Evolutionary conservation across 345 rosid species (phyloP).

Genomic region (Hibiscus tridactylites): DNA sequence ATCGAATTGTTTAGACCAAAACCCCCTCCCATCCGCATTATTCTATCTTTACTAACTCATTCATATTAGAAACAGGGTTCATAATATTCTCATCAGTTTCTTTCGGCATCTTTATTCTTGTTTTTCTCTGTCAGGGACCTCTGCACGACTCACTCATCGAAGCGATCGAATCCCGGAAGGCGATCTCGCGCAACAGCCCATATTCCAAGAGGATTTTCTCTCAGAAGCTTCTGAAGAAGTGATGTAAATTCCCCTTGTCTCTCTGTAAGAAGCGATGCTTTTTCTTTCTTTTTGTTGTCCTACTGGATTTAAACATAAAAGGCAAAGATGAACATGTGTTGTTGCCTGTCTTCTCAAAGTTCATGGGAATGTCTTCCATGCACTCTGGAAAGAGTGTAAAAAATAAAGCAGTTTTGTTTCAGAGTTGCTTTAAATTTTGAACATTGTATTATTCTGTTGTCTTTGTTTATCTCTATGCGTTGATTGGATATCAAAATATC

Average conservation of each 20-base stretch:
- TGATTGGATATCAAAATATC: not conserved
- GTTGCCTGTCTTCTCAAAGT: slow-evolving; percentile 1
- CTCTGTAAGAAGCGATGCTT: not conserved
- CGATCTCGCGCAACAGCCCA: not conserved
- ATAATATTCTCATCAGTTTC: not conserved
- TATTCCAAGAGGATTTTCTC: not conserved
- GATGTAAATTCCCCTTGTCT: slow-evolving; percentile 10
- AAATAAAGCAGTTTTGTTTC: slow-evolving; percentile 5
- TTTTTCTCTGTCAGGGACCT: not conserved
- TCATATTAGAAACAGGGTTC: not conserved
- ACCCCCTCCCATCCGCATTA: not conserved
- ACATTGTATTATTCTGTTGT: slow-evolving; percentile 9
- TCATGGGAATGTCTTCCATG: not conserved
- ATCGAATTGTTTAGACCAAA: not conserved
- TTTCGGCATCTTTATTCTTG: not conserved
- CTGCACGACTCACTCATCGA: not conserved
- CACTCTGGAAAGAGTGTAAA: not conserved
- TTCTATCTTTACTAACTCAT: not conserved
- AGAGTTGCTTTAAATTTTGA: slow-evolving; percentile 3
- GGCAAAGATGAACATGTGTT: not conserved
- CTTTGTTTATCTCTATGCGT: not conserved
- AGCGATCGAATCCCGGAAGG: not conserved
- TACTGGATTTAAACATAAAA: slow-evolving; percentile 5
- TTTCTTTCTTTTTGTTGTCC: not conserved
- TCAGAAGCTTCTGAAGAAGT: slow-evolving; percentile 14